Evolutionary conservation across 2,329 filamentous ascomycete species (phyloP).

Genomic region (Fusarium albosuccineum): DNA sequence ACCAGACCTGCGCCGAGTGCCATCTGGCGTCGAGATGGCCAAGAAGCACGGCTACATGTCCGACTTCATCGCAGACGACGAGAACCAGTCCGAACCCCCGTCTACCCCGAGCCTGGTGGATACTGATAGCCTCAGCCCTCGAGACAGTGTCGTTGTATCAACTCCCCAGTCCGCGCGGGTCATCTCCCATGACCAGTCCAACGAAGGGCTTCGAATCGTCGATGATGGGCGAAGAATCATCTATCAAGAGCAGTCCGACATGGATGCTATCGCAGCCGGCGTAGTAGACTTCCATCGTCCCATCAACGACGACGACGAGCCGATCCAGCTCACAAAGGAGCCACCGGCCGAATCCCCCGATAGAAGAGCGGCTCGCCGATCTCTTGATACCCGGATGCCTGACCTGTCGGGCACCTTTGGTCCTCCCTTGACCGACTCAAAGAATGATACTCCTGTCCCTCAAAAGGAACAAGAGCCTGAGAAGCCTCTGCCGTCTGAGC

Average conservation of each 20-base stretch:
- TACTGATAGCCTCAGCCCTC: conserved; percentile 49
- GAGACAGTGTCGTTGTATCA: conserved; percentile 42
- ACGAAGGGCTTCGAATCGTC: conserved; percentile 45
- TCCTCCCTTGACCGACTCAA: neutral
- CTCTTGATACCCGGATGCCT: conserved; percentile 38
- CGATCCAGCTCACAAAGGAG: conserved; percentile 40
- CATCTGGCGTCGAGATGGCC: conserved; percentile 46
- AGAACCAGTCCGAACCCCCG: conserved; percentile 47
- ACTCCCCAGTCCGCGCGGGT: conserved; percentile 42
- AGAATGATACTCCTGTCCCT: neutral
- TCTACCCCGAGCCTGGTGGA: conserved; percentile 49
- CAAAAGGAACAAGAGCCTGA: conserved; percentile 13
- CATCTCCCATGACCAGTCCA: conserved; percentile 42
- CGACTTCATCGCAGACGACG: conserved; percentile 46
- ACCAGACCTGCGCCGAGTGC: conserved; percentile 40
- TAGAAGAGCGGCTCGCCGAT: conserved; percentile 22
- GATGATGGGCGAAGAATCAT: conserved; percentile 47
- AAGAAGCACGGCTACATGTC: conserved; percentile 47
- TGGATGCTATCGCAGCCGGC: conserved; percentile 41
- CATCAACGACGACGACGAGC: conserved; percentile 40
- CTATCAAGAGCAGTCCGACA: conserved; percentile 44
- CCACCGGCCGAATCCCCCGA: conserved; percentile 20
- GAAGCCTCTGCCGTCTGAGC: conserved; percentile 3
- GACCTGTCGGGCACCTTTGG: conserved; percentile 33
- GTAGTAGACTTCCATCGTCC: conserved; percentile 42